Percentiles rank a stretch among this genome's conserved stretches.
Conservation (phyloP, 164 flowering plant genomes). For the Houttuynia cordata region DNA sequence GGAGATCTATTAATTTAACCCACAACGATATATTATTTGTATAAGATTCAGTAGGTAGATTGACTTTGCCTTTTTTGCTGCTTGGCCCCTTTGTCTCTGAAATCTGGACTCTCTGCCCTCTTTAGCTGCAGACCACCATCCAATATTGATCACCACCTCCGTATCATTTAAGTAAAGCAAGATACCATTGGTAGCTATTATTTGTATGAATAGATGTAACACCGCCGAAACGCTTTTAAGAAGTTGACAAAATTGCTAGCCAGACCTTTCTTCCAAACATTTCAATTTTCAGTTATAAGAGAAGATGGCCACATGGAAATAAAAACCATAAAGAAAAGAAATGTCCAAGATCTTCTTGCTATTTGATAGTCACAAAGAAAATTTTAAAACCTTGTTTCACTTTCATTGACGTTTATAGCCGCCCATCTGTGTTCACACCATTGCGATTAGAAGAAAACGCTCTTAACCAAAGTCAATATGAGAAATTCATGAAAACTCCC, state of each 20-base stretch:
- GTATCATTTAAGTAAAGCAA: neutral
- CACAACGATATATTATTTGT: too few species aligned
- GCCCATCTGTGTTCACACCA: too few species aligned
- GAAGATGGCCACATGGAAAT: neutral
- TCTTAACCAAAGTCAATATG: neutral
- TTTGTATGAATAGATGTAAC: neutral
- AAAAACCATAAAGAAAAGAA: neutral
- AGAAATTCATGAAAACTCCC: too few species aligned
- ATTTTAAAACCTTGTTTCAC: neutral
- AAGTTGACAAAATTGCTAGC: neutral
- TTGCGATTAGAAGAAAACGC: too few species aligned
- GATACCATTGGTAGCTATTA: neutral
- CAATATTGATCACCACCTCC: neutral
- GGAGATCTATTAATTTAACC: too few species aligned
- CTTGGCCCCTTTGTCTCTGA: too few species aligned
- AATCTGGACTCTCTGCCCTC: neutral
- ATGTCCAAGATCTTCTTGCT: neutral
- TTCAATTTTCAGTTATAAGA: neutral
- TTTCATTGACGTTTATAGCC: neutral
- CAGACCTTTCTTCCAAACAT: neutral
- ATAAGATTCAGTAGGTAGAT: too few species aligned
- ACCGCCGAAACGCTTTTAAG: neutral
- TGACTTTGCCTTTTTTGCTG: too few species aligned
- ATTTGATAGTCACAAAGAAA: neutral
- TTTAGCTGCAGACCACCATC: neutral